These are phyloP conservation scores for Phyllosticta citribraziliensis DNA, from an alignment of 2,329 filamentous ascomycete genomes.

Conservation along the genomic window DNA sequence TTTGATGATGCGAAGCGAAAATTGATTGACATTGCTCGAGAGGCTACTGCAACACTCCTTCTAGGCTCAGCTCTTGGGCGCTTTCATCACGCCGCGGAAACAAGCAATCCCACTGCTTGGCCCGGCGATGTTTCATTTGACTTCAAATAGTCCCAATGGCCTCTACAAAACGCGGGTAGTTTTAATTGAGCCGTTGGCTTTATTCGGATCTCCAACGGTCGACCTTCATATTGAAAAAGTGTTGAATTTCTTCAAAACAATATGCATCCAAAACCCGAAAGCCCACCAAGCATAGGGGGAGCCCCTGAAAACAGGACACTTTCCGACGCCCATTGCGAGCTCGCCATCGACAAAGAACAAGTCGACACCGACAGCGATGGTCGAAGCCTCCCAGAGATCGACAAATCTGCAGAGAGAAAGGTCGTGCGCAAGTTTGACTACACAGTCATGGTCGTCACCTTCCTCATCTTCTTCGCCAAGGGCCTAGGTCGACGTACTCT, in stretches of 20 bases:
- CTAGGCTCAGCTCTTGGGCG: neutral
- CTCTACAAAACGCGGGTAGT: no score
- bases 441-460: constrained; percentile 5
- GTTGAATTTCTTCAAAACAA: no score
- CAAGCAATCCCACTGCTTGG: neutral
- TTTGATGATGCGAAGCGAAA: neutral
- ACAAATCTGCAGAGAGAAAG: neutral
- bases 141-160: no score
- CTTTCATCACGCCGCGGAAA: neutral
- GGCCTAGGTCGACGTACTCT: constrained; percentile 21
- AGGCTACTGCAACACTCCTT: neutral
- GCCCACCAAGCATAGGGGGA: no score
- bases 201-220: no score
- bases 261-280: no score
- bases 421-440: constrained; percentile 5
- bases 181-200: no score
- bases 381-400: neutral
- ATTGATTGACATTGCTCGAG: neutral
- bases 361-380: no score
- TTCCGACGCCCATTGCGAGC: no score
- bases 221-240: no score
- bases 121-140: neutral
- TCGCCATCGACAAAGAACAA: no score
- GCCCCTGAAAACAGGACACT: no score
- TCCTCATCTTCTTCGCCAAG: constrained; percentile 10